Conservation (phyloP, 495 filamentous ascomycete genomes). For the Penicillium lagena region DNA sequence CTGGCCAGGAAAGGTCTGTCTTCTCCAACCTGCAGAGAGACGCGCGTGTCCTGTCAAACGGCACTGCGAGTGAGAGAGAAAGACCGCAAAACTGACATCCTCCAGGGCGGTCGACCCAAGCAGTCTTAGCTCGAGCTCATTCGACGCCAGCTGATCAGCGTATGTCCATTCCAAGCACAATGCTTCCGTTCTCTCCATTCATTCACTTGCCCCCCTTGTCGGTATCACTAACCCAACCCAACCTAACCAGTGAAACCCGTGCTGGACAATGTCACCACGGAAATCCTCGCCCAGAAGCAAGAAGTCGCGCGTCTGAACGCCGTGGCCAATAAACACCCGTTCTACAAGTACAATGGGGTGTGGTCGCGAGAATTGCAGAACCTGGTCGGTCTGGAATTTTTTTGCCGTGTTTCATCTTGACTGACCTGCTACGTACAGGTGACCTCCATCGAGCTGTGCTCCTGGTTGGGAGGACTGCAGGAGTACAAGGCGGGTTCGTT, state of each 20-base stretch:
- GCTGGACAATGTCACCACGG: constrained; percentile 33
- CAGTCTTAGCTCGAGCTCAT: constrained; percentile 81
- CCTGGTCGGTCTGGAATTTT: constrained; percentile 37
- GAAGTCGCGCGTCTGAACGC: constrained; percentile 49
- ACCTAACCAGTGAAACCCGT: constrained; percentile 31
- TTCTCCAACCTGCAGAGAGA: neutral
- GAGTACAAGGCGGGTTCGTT: constrained; percentile 49
- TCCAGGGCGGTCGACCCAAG: constrained; percentile 59
- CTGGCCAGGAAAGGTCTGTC: constrained; percentile 63
- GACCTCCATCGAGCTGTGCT: constrained; percentile 62
- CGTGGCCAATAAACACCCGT: constrained; percentile 76
- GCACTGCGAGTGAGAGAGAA: too few species aligned
- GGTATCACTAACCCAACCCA: neutral
- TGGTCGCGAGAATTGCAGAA: constrained; percentile 87
- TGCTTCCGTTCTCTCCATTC: too few species aligned
- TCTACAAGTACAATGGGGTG: constrained; percentile 88
- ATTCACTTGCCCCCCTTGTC: neutral
- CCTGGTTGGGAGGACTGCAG: constrained; percentile 65
- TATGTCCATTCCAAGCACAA: constrained; percentile 33
- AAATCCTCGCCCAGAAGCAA: constrained; percentile 37
- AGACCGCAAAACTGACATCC: neutral
- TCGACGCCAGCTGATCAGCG: constrained; percentile 73
- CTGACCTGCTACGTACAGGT: constrained; percentile 30
- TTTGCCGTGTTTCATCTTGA: neutral
- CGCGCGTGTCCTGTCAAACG: too few species aligned